Conservation (phyloP, 352 stramenopile genomes). For the Pelagophyceae sp. region DNA sequence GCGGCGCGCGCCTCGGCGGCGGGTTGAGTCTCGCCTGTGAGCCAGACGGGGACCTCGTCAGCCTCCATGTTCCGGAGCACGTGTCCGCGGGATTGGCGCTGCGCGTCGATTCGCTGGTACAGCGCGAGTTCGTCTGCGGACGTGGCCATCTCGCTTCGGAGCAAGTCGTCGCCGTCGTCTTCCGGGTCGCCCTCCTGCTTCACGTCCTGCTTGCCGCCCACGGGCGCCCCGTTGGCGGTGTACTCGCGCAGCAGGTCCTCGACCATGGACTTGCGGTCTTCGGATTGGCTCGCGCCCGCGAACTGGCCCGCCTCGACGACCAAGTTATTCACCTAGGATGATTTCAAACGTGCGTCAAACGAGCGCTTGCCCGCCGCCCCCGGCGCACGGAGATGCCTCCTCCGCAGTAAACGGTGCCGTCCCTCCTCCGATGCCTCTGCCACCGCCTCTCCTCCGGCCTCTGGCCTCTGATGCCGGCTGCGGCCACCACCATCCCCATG, state of each 20-base stretch:
- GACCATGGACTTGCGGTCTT: conserved; percentile 22
- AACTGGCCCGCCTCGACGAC: conserved; percentile 38
- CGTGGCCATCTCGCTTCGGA: conserved; percentile 40
- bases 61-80: not conserved
- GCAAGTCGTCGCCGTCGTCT: conserved; percentile 29
- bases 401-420: too few species aligned
- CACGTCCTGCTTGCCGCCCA: not conserved
- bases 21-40: not conserved
- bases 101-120: conserved; percentile 34
- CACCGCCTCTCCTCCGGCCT: too few species aligned
- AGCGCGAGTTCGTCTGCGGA: conserved; percentile 32
- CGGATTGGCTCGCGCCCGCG: conserved; percentile 25
- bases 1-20: not conserved
- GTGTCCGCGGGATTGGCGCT: not conserved
- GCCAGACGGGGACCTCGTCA: not conserved
- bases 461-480: too few species aligned
- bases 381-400: too few species aligned
- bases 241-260: conserved; percentile 14
- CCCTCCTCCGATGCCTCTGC: too few species aligned
- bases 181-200: not conserved
- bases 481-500: too few species aligned
- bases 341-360: too few species aligned
- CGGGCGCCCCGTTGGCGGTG: not conserved
- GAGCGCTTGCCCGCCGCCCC: too few species aligned
- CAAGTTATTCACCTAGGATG: too few species aligned